Evolutionary conservation across 2,329 filamentous ascomycete genomes (phyloP).

Genomic region (Pyricularia sp.): DNA sequence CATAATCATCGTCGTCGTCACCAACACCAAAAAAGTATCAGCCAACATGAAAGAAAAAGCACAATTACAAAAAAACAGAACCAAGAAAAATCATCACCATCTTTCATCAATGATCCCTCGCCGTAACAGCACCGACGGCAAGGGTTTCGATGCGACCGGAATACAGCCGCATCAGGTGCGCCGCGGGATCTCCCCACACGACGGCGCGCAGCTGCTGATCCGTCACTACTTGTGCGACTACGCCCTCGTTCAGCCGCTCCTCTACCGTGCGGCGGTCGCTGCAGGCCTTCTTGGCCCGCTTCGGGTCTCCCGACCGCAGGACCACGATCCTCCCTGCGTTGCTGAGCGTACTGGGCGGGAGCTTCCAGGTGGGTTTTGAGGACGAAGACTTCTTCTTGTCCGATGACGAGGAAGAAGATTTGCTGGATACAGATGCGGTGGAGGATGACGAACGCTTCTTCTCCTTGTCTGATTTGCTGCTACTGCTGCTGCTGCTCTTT

Average conservation of each 20-base stretch:
- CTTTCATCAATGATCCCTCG: conserved; percentile 14
- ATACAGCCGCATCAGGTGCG: conserved; percentile 75
- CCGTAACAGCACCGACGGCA: conserved; percentile 58
- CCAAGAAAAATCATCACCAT: neutral
- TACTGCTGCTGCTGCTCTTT: conserved; percentile 8
- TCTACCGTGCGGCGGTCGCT: conserved; percentile 33
- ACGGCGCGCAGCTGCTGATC: conserved; percentile 61
- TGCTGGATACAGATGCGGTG: neutral
- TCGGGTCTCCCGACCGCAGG: conserved; percentile 41
- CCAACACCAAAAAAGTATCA: neutral
- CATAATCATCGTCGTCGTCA: neutral
- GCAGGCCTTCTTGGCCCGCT: conserved; percentile 23
- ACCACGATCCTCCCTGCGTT: conserved; percentile 63
- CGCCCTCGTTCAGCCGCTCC: conserved; percentile 44
- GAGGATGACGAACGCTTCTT: conserved; percentile 7
- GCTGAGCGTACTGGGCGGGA: conserved; percentile 57
- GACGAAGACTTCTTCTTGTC: neutral
- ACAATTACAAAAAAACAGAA: neutral
- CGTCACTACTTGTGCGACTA: conserved; percentile 58
- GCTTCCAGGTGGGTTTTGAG: conserved; percentile 45
- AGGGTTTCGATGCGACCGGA: conserved; percentile 60
- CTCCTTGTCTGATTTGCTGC: conserved; percentile 14
- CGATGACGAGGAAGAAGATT: neutral
- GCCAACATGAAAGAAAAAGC: neutral
- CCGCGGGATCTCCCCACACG: conserved; percentile 74